Conservation (phyloP, 1,284 basidiomycete genomes). For the Phellinidium pouzarii region DNA sequence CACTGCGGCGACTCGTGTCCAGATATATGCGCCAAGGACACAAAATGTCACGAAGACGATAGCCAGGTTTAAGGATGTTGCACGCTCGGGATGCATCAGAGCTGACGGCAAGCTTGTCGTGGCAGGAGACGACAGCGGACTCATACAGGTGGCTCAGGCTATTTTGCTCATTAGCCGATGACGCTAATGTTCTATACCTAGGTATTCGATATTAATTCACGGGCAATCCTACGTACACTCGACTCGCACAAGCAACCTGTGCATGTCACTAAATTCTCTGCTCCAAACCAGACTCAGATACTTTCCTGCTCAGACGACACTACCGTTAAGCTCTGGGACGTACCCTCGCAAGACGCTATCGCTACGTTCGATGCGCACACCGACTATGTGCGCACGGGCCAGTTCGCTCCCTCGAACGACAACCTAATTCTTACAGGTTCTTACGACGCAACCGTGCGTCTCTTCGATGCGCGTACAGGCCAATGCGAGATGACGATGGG, state of each 20-base stretch:
- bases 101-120: slow-evolving; percentile 93
- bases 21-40: slow-evolving; percentile 94
- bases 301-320: slow-evolving; percentile 96
- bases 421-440: slow-evolving; percentile 87
- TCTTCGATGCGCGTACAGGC: slow-evolving; percentile 85
- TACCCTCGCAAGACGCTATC: slow-evolving; percentile 81
- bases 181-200: slow-evolving; percentile 27
- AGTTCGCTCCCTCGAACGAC: slow-evolving; percentile 79
- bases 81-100: slow-evolving; percentile 81
- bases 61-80: slow-evolving; percentile 94
- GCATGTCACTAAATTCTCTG: slow-evolving; percentile 90
- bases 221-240: slow-evolving; percentile 90
- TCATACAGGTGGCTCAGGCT: slow-evolving; percentile 68
- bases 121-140: slow-evolving; percentile 90
- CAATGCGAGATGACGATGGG: slow-evolving; percentile 82
- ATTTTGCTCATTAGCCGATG: slow-evolving; percentile 13
- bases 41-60: slow-evolving; percentile 96
- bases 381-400: slow-evolving; percentile 93
- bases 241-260: slow-evolving; percentile 93
- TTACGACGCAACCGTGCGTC: slow-evolving; percentile 87
- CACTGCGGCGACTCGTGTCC: slow-evolving; percentile 88
- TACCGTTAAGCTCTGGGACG: slow-evolving; percentile 91
- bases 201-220: slow-evolving; percentile 93
- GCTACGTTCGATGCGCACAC: slow-evolving; percentile 80
- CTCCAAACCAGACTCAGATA: slow-evolving; percentile 73